phyloP scores from a whole-genome alignment of 768 basidiomycete genomes.

The Rhodotorula graminis region DNA sequence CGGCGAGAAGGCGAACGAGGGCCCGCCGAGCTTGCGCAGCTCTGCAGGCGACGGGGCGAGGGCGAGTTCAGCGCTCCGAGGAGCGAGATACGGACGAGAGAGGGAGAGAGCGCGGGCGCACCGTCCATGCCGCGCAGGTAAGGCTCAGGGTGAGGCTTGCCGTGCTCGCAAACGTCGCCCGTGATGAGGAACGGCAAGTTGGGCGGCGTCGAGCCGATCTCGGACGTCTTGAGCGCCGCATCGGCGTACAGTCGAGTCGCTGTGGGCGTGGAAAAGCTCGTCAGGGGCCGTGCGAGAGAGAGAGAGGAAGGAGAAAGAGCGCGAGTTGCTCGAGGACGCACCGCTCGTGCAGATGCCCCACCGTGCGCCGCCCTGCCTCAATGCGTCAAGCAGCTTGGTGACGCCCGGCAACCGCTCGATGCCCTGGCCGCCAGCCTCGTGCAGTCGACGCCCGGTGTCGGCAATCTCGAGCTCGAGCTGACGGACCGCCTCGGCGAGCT shows the following conservation, averaged over 20 bases:
- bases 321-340: conserved; percentile 43
- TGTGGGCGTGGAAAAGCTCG: conserved; percentile 48
- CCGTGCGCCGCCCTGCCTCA: conserved; percentile 54
- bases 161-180: conserved; percentile 65
- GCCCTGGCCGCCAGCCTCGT: conserved; percentile 39
- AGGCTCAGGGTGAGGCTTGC: conserved; percentile 85
- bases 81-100: conserved; percentile 32
- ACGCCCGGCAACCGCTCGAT: conserved; percentile 64
- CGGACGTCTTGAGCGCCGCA: conserved; percentile 62
- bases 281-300: not conserved
- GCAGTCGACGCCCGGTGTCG: conserved; percentile 24
- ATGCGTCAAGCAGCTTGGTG: conserved; percentile 56
- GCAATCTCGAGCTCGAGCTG: conserved; percentile 34
- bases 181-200: conserved; percentile 65
- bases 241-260: conserved; percentile 70
- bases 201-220: conserved; percentile 52
- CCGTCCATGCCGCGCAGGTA: conserved; percentile 71
- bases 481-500: conserved; percentile 24
- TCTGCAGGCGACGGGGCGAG: not conserved
- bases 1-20: conserved; percentile 5
- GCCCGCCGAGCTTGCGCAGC: conserved; percentile 15
- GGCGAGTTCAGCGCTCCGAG: not conserved
- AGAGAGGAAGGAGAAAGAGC: not conserved
- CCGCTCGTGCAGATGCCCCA: conserved; percentile 88
- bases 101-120: conserved; percentile 46